Conservation (phyloP, 306 rosid genomes). For the Glycine latifolia region DNA sequence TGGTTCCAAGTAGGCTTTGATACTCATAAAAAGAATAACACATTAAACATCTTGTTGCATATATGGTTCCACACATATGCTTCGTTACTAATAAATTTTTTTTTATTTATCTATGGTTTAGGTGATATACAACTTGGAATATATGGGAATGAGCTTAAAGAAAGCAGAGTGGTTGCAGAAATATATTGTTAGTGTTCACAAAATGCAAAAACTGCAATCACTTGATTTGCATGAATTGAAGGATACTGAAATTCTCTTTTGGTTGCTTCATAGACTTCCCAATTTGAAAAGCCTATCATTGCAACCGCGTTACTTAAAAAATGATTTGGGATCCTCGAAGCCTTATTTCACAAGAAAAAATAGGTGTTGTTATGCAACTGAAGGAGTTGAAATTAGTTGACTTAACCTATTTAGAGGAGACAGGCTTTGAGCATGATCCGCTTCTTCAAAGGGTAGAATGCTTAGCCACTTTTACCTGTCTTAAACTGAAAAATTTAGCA, state of each 20-base stretch:
- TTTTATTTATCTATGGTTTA: not conserved
- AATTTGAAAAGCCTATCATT: not conserved
- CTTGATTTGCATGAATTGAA: not conserved
- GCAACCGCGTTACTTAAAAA: not conserved
- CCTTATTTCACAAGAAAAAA: not conserved
- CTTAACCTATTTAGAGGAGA: not conserved
- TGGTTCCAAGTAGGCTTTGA: no score
- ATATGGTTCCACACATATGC: not conserved
- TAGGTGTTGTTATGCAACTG: constrained; percentile 25
- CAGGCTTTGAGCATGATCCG: not conserved
- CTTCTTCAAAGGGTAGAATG: constrained; percentile 35
- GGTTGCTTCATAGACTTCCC: constrained; percentile 36
- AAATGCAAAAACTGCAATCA: not conserved
- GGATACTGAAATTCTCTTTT: not conserved
- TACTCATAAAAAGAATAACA: no score
- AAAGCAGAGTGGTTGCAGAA: constrained; percentile 3
- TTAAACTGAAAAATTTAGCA: not conserved
- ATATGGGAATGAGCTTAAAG: not conserved
- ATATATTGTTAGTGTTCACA: not conserved
- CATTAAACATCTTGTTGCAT: not conserved
- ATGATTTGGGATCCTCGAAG: not conserved
- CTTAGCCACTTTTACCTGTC: not conserved
- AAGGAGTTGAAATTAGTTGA: not conserved
- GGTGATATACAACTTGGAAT: constrained; percentile 24
- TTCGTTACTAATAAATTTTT: not conserved